phyloP scores from a whole-genome alignment of 768 basidiomycete species.

The Xerocomus potaroensis region DNA sequence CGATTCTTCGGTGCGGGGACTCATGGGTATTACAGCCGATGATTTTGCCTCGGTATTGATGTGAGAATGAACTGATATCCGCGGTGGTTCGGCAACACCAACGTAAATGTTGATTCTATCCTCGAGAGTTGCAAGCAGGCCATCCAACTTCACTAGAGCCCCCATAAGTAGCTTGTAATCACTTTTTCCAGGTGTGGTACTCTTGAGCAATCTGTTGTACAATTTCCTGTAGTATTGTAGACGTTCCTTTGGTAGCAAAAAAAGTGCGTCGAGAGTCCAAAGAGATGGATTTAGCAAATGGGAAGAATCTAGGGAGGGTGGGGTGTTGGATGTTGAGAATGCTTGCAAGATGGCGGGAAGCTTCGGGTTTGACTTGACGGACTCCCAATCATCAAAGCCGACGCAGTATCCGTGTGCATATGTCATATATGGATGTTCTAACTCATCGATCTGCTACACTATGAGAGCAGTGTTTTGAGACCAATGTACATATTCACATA shows the following conservation, averaged over 20 bases:
- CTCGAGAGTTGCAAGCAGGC: constrained; percentile 64
- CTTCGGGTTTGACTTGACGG: constrained; percentile 71
- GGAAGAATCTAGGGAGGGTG: constrained; percentile 39
- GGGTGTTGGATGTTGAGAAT: constrained; percentile 66
- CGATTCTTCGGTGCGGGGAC: not conserved
- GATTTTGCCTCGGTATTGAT: not conserved
- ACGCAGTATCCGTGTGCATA: constrained; percentile 69
- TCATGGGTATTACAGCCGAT: not conserved
- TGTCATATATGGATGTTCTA: constrained; percentile 79
- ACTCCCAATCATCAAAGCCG: constrained; percentile 83
- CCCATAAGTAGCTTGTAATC: constrained; percentile 79
- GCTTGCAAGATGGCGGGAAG: constrained; percentile 61
- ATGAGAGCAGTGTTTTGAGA: constrained; percentile 16
- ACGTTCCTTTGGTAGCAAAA: constrained; percentile 79
- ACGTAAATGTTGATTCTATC: constrained; percentile 44
- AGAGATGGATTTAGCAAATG: constrained; percentile 35
- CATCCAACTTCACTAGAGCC: constrained; percentile 78
- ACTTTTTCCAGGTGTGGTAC: constrained; percentile 78
- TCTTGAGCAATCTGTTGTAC: constrained; percentile 80
- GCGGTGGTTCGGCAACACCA: not conserved
- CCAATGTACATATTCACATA: constrained; percentile 36
- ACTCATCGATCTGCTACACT: constrained; percentile 73
- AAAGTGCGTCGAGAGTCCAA: constrained; percentile 88
- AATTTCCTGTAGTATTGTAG: constrained; percentile 91
- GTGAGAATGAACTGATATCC: not conserved